phyloP scores from a whole-genome alignment of 306 rosid genomes.

The Trichosanthes truncata region DNA sequence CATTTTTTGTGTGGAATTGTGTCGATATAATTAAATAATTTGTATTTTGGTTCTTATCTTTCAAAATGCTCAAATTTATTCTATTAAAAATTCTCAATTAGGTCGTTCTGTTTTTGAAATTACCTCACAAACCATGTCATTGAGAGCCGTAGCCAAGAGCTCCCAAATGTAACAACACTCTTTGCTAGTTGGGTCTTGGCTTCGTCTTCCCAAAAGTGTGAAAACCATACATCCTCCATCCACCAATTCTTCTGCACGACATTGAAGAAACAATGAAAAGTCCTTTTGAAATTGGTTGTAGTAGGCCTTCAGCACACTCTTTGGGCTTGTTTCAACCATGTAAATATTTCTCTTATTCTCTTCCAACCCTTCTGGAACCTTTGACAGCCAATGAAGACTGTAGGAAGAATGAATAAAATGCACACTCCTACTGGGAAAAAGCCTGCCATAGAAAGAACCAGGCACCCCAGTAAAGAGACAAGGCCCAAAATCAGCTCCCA shows the following conservation, averaged over 20 bases:
- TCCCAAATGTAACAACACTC: not conserved
- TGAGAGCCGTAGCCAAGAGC: slow-evolving; percentile 22
- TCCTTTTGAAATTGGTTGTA: slow-evolving; percentile 23
- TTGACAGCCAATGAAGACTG: slow-evolving; percentile 35
- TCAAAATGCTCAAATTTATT: no score
- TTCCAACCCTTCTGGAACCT: slow-evolving; percentile 24
- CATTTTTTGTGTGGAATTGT: no score
- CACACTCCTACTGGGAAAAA: slow-evolving; percentile 26
- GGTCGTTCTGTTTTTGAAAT: no score
- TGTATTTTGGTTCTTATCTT: no score
- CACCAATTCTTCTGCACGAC: slow-evolving; percentile 27
- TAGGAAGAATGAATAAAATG: slow-evolving; percentile 36
- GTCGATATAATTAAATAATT: no score
- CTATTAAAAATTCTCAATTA: no score
- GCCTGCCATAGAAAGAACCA: slow-evolving; percentile 40
- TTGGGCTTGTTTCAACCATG: slow-evolving; percentile 20
- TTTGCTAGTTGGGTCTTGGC: slow-evolving; percentile 7
- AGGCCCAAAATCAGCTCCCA: slow-evolving; percentile 3
- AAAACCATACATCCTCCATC: slow-evolving; percentile 32
- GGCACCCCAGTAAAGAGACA: slow-evolving; percentile 39
- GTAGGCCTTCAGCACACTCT: slow-evolving; percentile 14
- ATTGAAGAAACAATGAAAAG: slow-evolving; percentile 23
- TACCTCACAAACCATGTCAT: slow-evolving; percentile 37
- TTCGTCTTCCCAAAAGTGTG: slow-evolving; percentile 20
- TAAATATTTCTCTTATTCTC: slow-evolving; percentile 20